Evolutionary conservation across 768 basidiomycete genomes (phyloP), one percentile per base, ranked within the genome.

Genomic region (Agrocybe chaxingu): DNA sequence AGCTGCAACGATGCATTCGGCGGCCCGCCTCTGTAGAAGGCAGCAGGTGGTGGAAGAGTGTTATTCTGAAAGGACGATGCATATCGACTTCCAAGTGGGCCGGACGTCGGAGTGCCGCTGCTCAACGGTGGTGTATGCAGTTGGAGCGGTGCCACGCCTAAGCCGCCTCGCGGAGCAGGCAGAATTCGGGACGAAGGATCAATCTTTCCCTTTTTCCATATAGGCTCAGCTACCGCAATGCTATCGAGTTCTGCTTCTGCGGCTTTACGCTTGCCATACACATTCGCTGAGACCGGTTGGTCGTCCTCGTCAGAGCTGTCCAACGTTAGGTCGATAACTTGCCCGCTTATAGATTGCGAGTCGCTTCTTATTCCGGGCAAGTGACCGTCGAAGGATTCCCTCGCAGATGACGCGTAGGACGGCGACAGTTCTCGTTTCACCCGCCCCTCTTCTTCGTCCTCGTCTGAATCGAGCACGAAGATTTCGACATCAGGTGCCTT

Each of bases 321-420:
- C 53, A 85, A 70, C 3, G 93, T 94, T 51, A 96, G 70, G 63
- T 96, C 93, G 55, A 95, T 94, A 39, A 95, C 84, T 56, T 81
- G 18, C 39, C 46, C 40, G 59, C 61, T 54, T 65, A 65, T 45
- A 67, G 67, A 68, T 29, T 57, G 58, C 7, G 55, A 45, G 45
- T 61, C 54, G 18, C 62, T 43, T 47, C 58, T 57, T 29, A 62
- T 55, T 48, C 55, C 57, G 9, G 57, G 65, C 40, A 62, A 24
- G 10, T 37, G 53, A 3, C 65, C 52, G 50, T 70, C 63, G 56
- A 69, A 62, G 30, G 72, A 65, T 50, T 67, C 59, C 60, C 62
- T 67, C 31, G 74, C 70, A 30, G 74, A 71, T n/a, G 76, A 73
- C n/a, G 62, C 65, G 52, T 78, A 74, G 5, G 85, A 83, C 8